These are phyloP conservation scores for Eimeria tenella DNA, from an alignment of 169 alveolate species.

Conservation along the genomic window DNA sequence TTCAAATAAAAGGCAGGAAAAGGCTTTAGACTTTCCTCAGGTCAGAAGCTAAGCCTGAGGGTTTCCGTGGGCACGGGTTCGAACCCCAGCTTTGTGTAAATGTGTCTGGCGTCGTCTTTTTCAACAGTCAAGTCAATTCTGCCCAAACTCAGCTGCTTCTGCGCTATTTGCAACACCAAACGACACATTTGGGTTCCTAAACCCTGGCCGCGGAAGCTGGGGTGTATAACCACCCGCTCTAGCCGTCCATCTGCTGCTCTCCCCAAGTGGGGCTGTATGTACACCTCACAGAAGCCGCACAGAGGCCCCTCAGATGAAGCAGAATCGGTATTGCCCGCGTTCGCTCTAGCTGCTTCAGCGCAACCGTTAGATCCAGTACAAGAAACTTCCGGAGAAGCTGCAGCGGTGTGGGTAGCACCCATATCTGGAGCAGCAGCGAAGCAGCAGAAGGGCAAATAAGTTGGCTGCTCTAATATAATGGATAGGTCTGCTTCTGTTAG, in stretches of 20 bases:
- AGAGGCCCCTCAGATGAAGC: conserved; percentile 6
- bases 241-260: conserved; percentile 76
- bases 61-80: conserved; percentile 58
- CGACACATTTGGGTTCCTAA: conserved; percentile 60
- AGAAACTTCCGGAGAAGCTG: not conserved
- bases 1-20: no score
- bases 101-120: conserved; percentile 62
- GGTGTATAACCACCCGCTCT: conserved; percentile 67
- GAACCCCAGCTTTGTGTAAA: conserved; percentile 64
- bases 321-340: not conserved
- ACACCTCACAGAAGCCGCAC: conserved; percentile 70
- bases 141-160: conserved; percentile 34
- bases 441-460: conserved; percentile 71
- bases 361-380: not conserved
- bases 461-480: not conserved
- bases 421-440: conserved; percentile 10
- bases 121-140: conserved; percentile 75
- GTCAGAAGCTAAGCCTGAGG: not conserved
- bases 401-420: not conserved
- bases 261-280: conserved; percentile 74
- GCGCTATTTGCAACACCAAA: conserved; percentile 1
- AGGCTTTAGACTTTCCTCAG: no score
- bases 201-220: conserved; percentile 54
- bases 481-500: conserved; percentile 25
- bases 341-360: not conserved